A percentile compares a stretch with the other conserved stretches of the same genome.
These are phyloP conservation scores for Omphalotus guepiniiformis DNA, from an alignment of 768 basidiomycete genomes.

Conservation along the genomic window DNA sequence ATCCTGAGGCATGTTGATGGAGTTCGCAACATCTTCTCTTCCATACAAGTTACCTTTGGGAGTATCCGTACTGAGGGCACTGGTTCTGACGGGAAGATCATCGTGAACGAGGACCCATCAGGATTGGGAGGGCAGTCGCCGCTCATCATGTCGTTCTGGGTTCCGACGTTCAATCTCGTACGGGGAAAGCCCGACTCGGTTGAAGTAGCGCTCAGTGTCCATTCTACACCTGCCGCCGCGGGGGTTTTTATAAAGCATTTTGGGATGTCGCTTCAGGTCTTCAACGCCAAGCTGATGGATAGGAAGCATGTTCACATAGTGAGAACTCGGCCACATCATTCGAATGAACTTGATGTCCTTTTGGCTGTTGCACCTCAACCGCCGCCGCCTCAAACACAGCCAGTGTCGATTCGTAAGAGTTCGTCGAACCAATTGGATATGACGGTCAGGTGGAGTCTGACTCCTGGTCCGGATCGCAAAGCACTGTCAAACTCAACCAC, in stretches of 20 bases:
- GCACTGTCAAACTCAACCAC: slow-evolving; percentile 16
- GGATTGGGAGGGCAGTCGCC: slow-evolving; percentile 23
- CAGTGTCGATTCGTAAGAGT: no score
- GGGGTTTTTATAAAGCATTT: slow-evolving; percentile 16
- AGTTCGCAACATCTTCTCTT: slow-evolving; percentile 30
- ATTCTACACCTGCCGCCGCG: slow-evolving; percentile 17
- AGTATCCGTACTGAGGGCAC: slow-evolving; percentile 15
- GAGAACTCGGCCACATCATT: no score
- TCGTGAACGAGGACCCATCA: slow-evolving; percentile 19
- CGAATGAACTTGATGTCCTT: neutral
- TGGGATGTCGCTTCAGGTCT: slow-evolving; percentile 23
- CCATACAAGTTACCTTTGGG: slow-evolving; percentile 22
- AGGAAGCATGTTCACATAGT: slow-evolving; percentile 17
- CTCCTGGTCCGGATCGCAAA: slow-evolving; percentile 22
- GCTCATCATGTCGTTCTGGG: slow-evolving; percentile 22
- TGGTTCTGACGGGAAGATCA: slow-evolving; percentile 10
- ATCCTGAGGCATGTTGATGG: no score
- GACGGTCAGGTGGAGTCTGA: slow-evolving; percentile 10
- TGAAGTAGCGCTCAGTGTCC: slow-evolving; percentile 18
- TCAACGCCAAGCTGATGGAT: slow-evolving; percentile 24
- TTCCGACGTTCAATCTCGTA: slow-evolving; percentile 24
- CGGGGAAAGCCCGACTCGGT: slow-evolving; percentile 12
- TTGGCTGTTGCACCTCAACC: neutral
- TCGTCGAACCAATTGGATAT: slow-evolving; percentile 21
- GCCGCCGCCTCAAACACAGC: neutral